Evolutionary conservation across 1,284 basidiomycete species (phyloP).

Genomic region (Neolentinus lepideus): DNA sequence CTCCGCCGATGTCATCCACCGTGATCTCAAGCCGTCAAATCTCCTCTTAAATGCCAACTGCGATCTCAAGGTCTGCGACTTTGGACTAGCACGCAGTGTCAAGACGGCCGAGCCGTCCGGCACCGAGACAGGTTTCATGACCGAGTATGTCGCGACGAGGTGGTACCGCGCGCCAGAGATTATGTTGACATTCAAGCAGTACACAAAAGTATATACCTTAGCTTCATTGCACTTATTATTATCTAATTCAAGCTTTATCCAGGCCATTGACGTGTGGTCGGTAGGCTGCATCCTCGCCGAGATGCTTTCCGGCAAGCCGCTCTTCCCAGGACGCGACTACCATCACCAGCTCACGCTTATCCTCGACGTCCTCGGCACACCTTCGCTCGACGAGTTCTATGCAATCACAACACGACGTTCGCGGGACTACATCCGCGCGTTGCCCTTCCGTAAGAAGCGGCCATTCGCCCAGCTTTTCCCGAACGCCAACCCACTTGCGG

Average conservation of each 20-base stretch:
- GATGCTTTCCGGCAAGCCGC: constrained; percentile 90
- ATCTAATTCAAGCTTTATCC: constrained; percentile 11
- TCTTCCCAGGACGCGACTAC: constrained; percentile 96
- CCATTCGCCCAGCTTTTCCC: constrained; percentile 81
- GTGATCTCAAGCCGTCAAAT: constrained; percentile 94
- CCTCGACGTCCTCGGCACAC: constrained; percentile 89
- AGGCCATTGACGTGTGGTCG: constrained; percentile 93
- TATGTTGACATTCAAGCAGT: constrained; percentile 96
- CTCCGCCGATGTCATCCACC: constrained; percentile 91
- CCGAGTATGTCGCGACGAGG: constrained; percentile 89
- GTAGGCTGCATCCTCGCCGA: constrained; percentile 96
- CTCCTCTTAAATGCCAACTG: constrained; percentile 95
- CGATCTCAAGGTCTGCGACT: constrained; percentile 93
- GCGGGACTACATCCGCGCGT: constrained; percentile 83
- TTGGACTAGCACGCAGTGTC: constrained; percentile 84
- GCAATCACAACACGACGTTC: constrained; percentile 82
- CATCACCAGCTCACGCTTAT: constrained; percentile 92
- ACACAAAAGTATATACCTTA: constrained; percentile 65
- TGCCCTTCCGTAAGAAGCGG: constrained; percentile 82
- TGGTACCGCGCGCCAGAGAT: constrained; percentile 96
- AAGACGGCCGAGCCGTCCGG: constrained; percentile 82
- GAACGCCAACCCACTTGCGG: constrained; percentile 76
- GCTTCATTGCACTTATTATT: background rate
- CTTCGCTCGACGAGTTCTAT: constrained; percentile 87
- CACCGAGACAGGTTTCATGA: constrained; percentile 88